Evolutionary conservation across 768 basidiomycete species (phyloP), one percentile per base, ranked within the genome.

Genomic region (Suillus americanus): DNA sequence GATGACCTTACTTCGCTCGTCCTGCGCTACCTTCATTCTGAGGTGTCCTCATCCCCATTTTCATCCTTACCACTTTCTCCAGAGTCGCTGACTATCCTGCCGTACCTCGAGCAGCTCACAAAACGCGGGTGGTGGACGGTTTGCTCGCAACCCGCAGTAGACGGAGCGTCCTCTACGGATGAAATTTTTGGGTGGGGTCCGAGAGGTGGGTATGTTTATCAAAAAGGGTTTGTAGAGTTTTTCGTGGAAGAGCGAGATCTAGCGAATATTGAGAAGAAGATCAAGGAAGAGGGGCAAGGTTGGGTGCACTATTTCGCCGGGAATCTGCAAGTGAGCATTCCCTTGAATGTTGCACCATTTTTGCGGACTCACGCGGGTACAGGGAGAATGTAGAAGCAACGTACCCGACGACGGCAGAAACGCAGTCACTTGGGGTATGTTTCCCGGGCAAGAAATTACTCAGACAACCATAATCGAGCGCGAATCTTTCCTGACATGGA

Each of bases 401-500:
- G 86, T 97, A 28, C 81, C 85, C 1, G 86, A 89, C 54, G 87
- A 85, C 40, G 90, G 87, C 16, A 86, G 92, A 63, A 98, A 98
- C 75, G 96, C 95, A 0, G 97, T 99, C 8, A 99, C 97, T 1
- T 99, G 97, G 97, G 97, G 96, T 63, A 90, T 99, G 7, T 99
- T 99, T 75, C 94, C 95, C 0, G 97, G 94, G 0, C 92, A 97
- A 73, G 97, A 99, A 77, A 90, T 99, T 54, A 86, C 90, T 2
- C 97, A 98, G 72, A 93, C 97, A 6, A 99, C 97, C 0, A 95
- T 99, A 68, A 99, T 99, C 41, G 97, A 98, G 73, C 86, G 86
- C 59, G 91, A 95, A 72, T 97, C 94, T 16, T 99, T 99, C 82
- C 78, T 93, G 41, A 89, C 94, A 0, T 99, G 97, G 97, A 98